phyloP scores from a whole-genome alignment of 1,284 basidiomycete species.

The Pholiota adiposa region DNA sequence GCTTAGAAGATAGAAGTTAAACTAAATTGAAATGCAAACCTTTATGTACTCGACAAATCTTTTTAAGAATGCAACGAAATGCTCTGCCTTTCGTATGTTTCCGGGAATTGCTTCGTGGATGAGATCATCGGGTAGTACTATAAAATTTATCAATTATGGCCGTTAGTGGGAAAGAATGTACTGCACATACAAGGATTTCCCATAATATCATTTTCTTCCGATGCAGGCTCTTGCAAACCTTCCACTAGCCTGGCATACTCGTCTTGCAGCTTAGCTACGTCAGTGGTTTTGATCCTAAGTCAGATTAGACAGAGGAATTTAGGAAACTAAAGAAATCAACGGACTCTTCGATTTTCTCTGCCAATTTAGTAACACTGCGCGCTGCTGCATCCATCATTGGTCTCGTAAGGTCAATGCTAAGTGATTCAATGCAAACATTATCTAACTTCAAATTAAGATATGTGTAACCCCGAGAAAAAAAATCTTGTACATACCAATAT shows the following conservation, averaged over 20 bases:
- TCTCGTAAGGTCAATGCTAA: conserved; percentile 97
- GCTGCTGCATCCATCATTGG: conserved; percentile 98
- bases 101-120: conserved; percentile 96
- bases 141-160: conserved; percentile 3
- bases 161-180: conserved; percentile 8
- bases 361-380: conserved; percentile 86
- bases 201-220: conserved; percentile 74
- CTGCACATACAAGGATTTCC: conserved; percentile 77
- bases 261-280: conserved; percentile 93
- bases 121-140: conserved; percentile 93
- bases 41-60: conserved; percentile 99
- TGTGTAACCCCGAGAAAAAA: background rate
- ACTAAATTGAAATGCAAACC: conserved; percentile 44
- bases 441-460: conserved; percentile 47
- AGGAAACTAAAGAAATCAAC: conserved; percentile 26
- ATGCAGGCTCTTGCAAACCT: conserved; percentile 83
- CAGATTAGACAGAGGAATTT: conserved; percentile 1
- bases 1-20: background rate
- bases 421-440: conserved; percentile 98
- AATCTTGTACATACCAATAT: conserved; percentile 78
- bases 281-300: conserved; percentile 88
- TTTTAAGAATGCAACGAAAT: conserved; percentile 98
- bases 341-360: conserved; percentile 94
- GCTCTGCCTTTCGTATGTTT: conserved; percentile 98
- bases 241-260: conserved; percentile 98